Evolutionary conservation across 495 filamentous ascomycete species (phyloP), one percentile per base, ranked within the genome.

Genomic region (Xeromyces bisporus): DNA sequence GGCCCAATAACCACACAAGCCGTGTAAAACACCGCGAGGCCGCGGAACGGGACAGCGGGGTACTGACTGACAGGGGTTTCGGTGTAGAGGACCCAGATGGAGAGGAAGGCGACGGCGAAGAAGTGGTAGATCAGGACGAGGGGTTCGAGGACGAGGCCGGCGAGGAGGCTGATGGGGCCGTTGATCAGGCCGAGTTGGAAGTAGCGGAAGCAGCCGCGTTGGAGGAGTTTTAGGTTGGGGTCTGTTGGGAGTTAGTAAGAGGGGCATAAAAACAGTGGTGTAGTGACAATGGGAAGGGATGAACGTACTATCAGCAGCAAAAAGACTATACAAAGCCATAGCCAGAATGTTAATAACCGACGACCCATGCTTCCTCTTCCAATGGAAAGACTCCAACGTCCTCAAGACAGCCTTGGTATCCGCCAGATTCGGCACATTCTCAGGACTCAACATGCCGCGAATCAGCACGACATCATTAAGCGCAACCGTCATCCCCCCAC

Each of bases 331-430:
- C 2, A 97, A 67, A 0, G 89, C 85, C 59, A 85, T 78, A 0
- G 91, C 86, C 1, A 97, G 73, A 36, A 94, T 92, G 51, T 97
- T 97, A 64, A 97, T 87, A 33, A 93, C 82, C 20, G 71, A 70
- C 0, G 82, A 80, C 8, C 82, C 62, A 23, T 60, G 47, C 58
- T 97, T 97, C 31, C 89, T 69, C 36, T 64, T 53, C 84, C 82
- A 93, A 63, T 96, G 83, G 58, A 96, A 92, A 7, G 51, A 50
- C 3, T 53, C 51, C 67, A 97, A 78, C 38, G 80, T 77, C 28
- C 56, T 60, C 7, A 71, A 44, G 1, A 97, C 73, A 6, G 57
- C 51, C 0, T 47, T 40, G 6, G 72, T 71, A 44, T 93, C 67
- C 17, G 60, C 66, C n/a, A 97, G 58, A 38, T 64, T 56, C 2